These are phyloP conservation scores for Schizosaccharomyces osmophilus DNA, from an alignment of 805 yeast species.

Conservation along the genomic window DNA sequence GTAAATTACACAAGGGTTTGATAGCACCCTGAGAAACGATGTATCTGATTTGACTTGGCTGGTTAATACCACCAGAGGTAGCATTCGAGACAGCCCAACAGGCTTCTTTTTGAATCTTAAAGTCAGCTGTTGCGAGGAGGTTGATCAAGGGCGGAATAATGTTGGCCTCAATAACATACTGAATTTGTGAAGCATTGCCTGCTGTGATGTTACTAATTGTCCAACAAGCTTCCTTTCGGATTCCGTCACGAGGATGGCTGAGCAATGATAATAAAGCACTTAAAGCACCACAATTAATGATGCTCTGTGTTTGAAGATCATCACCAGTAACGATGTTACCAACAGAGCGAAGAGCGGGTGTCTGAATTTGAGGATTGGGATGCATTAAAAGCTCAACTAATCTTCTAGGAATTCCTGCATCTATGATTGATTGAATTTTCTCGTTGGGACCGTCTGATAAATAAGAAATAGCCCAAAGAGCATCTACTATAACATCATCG, in stretches of 20 bases:
- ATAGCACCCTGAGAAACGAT: constrained; percentile 88
- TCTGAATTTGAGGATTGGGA: constrained; percentile 67
- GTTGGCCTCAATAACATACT: constrained; percentile 91
- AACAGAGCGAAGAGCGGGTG: constrained; percentile 90
- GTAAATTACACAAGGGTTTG: constrained; percentile 84
- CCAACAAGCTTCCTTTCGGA: constrained; percentile 97
- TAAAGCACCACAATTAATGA: constrained; percentile 77
- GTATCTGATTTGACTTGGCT: constrained; percentile 83
- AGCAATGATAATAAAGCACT: constrained; percentile 62
- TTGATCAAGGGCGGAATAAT: constrained; percentile 76
- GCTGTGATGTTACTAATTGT: constrained; percentile 95
- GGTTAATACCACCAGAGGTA: constrained; percentile 80
- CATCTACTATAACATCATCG: constrained; percentile 82
- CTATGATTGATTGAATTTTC: constrained; percentile 90
- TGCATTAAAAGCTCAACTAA: constrained; percentile 67
- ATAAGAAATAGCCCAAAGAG: constrained; percentile 96
- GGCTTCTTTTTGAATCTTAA: constrained; percentile 92
- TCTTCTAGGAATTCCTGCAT: constrained; percentile 83
- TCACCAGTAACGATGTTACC: constrained; percentile 97
- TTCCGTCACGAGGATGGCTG: constrained; percentile 66
- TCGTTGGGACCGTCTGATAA: constrained; percentile 78
- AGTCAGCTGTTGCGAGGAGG: constrained; percentile 57
- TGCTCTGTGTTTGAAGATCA: constrained; percentile 84
- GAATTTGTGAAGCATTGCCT: constrained; percentile 84
- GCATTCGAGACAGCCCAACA: constrained; percentile 99